These are phyloP conservation scores for Fusarium sp. DNA, from an alignment of 2,329 filamentous ascomycete species.

Conservation along the genomic window DNA sequence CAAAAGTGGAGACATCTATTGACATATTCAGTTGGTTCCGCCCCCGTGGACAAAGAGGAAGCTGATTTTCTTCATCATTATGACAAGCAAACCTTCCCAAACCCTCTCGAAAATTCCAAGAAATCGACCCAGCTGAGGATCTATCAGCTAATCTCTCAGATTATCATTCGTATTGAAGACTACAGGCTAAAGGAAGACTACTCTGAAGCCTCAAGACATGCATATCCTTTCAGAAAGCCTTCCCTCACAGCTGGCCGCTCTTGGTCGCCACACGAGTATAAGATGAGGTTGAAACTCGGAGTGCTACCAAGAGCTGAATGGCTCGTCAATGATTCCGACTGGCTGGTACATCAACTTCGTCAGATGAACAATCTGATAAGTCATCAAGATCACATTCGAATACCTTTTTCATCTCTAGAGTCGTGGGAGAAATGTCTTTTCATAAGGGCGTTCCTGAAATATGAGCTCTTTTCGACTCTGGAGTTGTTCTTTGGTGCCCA, in stretches of 20 bases:
- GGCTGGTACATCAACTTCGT: not conserved
- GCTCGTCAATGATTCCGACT: not conserved
- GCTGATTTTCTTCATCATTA: rapidly evolving
- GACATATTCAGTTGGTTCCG: not conserved
- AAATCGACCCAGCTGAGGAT: not conserved
- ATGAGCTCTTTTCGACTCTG: not conserved
- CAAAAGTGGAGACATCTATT: rapidly evolving
- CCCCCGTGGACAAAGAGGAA: not conserved
- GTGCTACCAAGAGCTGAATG: not conserved
- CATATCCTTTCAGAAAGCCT: not conserved
- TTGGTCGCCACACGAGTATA: not conserved
- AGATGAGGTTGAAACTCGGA: not conserved
- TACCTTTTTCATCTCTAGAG: not conserved
- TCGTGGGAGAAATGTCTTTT: not conserved
- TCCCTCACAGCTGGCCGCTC: too few species aligned
- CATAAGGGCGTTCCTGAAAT: not conserved
- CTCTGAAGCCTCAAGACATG: too few species aligned
- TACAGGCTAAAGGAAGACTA: not conserved
- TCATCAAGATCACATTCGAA: not conserved
- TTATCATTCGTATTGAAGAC: not conserved
- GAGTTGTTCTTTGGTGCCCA: not conserved
- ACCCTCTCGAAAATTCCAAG: not conserved
- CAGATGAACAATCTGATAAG: not conserved
- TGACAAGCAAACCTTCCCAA: too few species aligned
- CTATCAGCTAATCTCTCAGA: not conserved